Evolutionary conservation across 129 eudicot species (phyloP).

Genomic region (Centaurea solstitialis): DNA sequence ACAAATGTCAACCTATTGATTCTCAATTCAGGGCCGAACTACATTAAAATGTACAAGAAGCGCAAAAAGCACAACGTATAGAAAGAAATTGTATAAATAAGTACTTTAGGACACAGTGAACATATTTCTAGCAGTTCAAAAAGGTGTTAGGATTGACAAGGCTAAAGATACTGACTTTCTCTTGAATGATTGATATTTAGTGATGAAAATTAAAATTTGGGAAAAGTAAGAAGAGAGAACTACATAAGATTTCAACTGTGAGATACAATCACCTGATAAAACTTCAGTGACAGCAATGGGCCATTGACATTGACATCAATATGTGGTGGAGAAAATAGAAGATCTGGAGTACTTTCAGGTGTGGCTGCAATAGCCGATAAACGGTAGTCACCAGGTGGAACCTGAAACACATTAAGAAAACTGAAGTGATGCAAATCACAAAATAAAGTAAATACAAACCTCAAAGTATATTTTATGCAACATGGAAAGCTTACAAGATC

Average conservation of each 20-base stretch:
- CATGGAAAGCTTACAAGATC: not conserved
- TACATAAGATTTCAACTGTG: not conserved
- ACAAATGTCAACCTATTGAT: not conserved
- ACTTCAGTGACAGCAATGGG: constrained; percentile 67
- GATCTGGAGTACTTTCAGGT: constrained; percentile 75
- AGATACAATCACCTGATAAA: constrained; percentile 72
- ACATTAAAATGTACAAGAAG: not conserved
- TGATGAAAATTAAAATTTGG: not conserved
- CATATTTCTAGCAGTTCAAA: constrained; percentile 1
- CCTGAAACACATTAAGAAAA: constrained; percentile 47
- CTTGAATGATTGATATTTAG: constrained; percentile 3
- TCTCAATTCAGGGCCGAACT: not conserved
- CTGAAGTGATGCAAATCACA: constrained; percentile 15
- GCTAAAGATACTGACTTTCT: constrained; percentile 8
- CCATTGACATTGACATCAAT: constrained; percentile 74
- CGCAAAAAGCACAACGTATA: not conserved
- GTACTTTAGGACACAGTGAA: not conserved
- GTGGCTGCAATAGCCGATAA: constrained; percentile 83
- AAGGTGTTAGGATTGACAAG: constrained; percentile 11
- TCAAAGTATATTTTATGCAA: not conserved
- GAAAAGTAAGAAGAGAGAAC: not conserved
- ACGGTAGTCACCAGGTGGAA: constrained; percentile 95
- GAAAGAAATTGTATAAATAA: not conserved
- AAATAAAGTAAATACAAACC: not conserved
- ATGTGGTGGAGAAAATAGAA: constrained; percentile 75